A percentile compares a stretch with the other conserved stretches of the same genome.
Conservation (phyloP, 495 filamentous ascomycete species). For the Extremus antarcticus region DNA sequence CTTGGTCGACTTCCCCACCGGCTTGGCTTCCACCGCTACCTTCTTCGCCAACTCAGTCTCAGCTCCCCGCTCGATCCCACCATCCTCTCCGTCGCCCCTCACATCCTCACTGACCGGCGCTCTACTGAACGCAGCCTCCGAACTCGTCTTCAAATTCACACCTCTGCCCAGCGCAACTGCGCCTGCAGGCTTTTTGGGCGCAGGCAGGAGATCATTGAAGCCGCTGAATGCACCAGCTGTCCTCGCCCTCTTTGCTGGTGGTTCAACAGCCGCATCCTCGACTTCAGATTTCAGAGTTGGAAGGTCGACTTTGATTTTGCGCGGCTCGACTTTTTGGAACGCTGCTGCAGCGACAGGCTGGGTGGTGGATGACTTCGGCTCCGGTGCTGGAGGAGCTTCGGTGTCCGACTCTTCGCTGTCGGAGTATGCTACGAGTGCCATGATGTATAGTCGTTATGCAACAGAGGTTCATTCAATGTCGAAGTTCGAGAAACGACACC, state of each 20-base stretch:
- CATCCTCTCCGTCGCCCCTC: slow-evolving; percentile 8
- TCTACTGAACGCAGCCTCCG: slow-evolving; percentile 66
- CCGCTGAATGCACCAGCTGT: slow-evolving; percentile 49
- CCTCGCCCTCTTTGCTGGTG: slow-evolving; percentile 60
- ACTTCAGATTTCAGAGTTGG: slow-evolving; percentile 39
- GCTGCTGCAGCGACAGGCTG: slow-evolving; percentile 36
- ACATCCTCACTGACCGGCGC: slow-evolving; percentile 27
- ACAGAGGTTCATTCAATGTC: no score
- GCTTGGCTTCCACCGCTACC: slow-evolving; percentile 41
- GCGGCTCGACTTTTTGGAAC: slow-evolving; percentile 66
- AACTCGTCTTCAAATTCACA: slow-evolving; percentile 67
- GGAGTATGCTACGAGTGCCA: slow-evolving; percentile 36
- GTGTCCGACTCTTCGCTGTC: slow-evolving; percentile 71
- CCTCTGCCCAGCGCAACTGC: slow-evolving; percentile 36
- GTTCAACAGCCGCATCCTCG: slow-evolving; percentile 33
- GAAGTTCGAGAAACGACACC: no score
- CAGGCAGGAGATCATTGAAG: slow-evolving; percentile 79
- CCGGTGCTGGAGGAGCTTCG: slow-evolving; percentile 25
- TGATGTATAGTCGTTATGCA: slow-evolving; percentile 17
- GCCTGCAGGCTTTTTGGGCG: slow-evolving; percentile 54
- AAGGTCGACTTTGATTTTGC: slow-evolving; percentile 72
- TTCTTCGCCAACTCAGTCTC: neutral
- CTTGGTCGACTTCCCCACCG: slow-evolving; percentile 54
- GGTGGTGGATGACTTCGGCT: slow-evolving; percentile 37
- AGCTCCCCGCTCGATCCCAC: neutral